Evolutionary conservation across 2,329 filamentous ascomycete genomes (phyloP).

Genomic region (Seiridium unicorne): DNA sequence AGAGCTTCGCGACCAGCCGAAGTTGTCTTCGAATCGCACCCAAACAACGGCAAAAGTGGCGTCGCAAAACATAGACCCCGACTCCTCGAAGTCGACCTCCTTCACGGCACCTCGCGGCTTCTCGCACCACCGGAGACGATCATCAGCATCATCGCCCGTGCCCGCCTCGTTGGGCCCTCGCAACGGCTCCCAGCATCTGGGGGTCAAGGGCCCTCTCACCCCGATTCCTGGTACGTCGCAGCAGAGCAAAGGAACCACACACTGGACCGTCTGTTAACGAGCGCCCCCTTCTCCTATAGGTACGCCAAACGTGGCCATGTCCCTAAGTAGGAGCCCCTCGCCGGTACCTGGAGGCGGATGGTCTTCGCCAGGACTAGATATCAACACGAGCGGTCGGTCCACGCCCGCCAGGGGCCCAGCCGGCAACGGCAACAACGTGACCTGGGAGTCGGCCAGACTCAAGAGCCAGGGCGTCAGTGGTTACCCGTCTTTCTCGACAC

Average conservation of each 20-base stretch:
- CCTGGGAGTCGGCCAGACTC: constrained; percentile 81
- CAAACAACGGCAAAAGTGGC: constrained; percentile 43
- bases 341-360: constrained; percentile 83
- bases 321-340: constrained; percentile 82
- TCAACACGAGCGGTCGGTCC: constrained; percentile 65
- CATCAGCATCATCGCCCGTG: constrained; percentile 33
- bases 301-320: constrained; percentile 66
- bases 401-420: constrained; percentile 56
- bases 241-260: background rate
- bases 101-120: constrained; percentile 46
- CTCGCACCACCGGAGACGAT: constrained; percentile 50
- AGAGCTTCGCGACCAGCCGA: constrained; percentile 1
- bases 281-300: constrained; percentile 32
- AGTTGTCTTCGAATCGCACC: constrained; percentile 12
- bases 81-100: constrained; percentile 53
- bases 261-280: constrained; percentile 12
- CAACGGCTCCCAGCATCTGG: constrained; percentile 33
- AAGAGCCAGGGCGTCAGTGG: constrained; percentile 71
- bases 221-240: constrained; percentile 54
- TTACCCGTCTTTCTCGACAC: constrained; percentile 76
- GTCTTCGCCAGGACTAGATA: constrained; percentile 78
- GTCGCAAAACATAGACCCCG: constrained; percentile 40
- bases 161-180: constrained; percentile 30
- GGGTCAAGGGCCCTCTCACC: constrained; percentile 42
- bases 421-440: constrained; percentile 58